phyloP scores from a whole-genome alignment of 805 yeast genomes.

The Saccharomycopsis malanga region DNA sequence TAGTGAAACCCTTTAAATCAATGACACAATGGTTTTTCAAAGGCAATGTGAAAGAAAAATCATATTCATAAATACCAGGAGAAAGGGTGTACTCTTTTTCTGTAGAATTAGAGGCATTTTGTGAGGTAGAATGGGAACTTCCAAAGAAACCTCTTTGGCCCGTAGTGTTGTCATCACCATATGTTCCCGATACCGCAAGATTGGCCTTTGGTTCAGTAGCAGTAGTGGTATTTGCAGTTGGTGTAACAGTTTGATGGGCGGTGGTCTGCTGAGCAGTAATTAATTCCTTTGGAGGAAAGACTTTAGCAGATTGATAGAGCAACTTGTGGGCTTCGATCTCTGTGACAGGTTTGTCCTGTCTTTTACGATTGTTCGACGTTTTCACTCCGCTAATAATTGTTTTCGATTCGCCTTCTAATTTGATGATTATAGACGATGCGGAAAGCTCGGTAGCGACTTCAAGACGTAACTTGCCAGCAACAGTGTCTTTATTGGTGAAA shows the following conservation, averaged over 20 bases:
- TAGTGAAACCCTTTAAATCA: slow-evolving; percentile 1
- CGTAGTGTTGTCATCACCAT: too few relatives aligned
- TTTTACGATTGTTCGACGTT: background rate
- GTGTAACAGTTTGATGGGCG: background rate
- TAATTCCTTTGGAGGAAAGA: slow-evolving; percentile 16
- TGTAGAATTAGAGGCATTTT: background rate
- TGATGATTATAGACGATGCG: slow-evolving; percentile 2
- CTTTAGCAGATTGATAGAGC: slow-evolving; percentile 4
- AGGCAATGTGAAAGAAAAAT: slow-evolving; percentile 18
- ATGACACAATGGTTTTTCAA: slow-evolving; percentile 19
- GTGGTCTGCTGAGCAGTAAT: background rate
- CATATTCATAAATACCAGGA: slow-evolving; percentile 17
- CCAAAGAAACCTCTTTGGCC: slow-evolving; percentile 3
- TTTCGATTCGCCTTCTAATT: slow-evolving; percentile 16
- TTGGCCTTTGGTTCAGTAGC: background rate
- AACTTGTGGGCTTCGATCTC: slow-evolving; percentile 11
- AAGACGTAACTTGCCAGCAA: slow-evolving; percentile 8
- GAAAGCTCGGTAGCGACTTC: slow-evolving; percentile 11
- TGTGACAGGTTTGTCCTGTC: background rate
- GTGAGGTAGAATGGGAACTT: background rate
- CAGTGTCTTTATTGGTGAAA: slow-evolving; percentile 17
- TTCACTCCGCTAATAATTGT: background rate
- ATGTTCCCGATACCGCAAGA: background rate
- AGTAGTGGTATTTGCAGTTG: background rate
- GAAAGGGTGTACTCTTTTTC: slow-evolving; percentile 2